These are phyloP conservation scores for Beauveria australis DNA, from an alignment of 2,329 filamentous ascomycete species.

Conservation along the genomic window DNA sequence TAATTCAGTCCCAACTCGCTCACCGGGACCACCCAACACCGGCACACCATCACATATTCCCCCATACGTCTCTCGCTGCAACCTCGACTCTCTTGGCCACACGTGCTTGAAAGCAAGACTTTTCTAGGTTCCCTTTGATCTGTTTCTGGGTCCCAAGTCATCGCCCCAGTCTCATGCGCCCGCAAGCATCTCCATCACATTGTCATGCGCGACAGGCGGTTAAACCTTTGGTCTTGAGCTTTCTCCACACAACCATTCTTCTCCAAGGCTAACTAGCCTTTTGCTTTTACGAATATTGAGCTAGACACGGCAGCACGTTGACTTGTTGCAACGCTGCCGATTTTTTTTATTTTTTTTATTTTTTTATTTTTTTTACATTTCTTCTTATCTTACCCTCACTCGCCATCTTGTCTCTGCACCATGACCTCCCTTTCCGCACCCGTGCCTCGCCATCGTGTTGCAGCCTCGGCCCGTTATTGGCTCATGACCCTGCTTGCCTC, in stretches of 20 bases:
- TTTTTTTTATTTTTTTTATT: neutral
- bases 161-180: neutral
- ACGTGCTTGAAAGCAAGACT: neutral
- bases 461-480: conserved; percentile 4
- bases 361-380: too few relatives aligned
- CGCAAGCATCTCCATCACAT: neutral
- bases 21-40: conserved; percentile 2
- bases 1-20: neutral
- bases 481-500: neutral
- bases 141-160: neutral
- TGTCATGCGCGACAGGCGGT: neutral
- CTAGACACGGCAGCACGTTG: neutral
- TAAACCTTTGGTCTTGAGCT: neutral
- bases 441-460: conserved; percentile 5
- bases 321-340: neutral
- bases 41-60: neutral
- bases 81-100: neutral
- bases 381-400: neutral
- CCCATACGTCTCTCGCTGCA: neutral
- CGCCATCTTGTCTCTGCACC: neutral
- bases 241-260: conserved; percentile 2
- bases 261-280: neutral
- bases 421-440: neutral
- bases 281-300: neutral
- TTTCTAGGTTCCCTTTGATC: neutral